phyloP scores from a whole-genome alignment of 345 rosid species.

The Eucalyptus curtisii region DNA sequence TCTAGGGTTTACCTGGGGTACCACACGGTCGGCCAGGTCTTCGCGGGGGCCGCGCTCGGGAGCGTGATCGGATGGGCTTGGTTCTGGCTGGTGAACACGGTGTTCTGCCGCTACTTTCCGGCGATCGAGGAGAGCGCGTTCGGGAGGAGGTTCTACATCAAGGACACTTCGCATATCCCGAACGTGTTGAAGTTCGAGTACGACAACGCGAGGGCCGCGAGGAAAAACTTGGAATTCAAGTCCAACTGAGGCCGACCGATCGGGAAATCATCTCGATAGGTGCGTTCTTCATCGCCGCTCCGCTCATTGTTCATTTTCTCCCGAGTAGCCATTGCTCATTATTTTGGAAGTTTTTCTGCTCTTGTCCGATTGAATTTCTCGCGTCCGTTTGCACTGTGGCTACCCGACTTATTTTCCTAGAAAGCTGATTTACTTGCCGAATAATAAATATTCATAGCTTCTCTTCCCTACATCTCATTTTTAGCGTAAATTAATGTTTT shows the following conservation, averaged over 20 bases:
- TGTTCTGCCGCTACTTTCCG: constrained; percentile 38
- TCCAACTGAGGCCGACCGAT: constrained; percentile 16
- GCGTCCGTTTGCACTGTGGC: neutral
- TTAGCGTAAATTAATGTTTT: neutral
- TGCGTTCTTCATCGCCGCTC: neutral
- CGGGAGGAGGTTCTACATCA: constrained; percentile 66
- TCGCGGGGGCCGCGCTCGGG: constrained; percentile 72
- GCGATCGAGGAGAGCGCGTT: constrained; percentile 65
- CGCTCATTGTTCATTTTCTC: neutral
- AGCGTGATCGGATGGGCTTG: constrained; percentile 46
- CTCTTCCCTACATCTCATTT: neutral
- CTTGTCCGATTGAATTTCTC: neutral
- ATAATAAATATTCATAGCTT: neutral
- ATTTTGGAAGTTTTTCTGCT: neutral
- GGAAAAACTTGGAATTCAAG: constrained; percentile 37
- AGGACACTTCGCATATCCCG: constrained; percentile 90
- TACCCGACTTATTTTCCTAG: neutral
- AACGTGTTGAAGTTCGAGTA: constrained; percentile 89
- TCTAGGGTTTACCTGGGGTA: constrained; percentile 96
- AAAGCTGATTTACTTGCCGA: neutral
- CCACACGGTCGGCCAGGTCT: constrained; percentile 79
- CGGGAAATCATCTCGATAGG: neutral
- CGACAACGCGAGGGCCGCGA: constrained; percentile 80
- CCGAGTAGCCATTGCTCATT: neutral
- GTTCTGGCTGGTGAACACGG: constrained; percentile 76